These are phyloP conservation scores for Tolypocladium album DNA, from an alignment of 2,329 filamentous ascomycete species.

Conservation along the genomic window DNA sequence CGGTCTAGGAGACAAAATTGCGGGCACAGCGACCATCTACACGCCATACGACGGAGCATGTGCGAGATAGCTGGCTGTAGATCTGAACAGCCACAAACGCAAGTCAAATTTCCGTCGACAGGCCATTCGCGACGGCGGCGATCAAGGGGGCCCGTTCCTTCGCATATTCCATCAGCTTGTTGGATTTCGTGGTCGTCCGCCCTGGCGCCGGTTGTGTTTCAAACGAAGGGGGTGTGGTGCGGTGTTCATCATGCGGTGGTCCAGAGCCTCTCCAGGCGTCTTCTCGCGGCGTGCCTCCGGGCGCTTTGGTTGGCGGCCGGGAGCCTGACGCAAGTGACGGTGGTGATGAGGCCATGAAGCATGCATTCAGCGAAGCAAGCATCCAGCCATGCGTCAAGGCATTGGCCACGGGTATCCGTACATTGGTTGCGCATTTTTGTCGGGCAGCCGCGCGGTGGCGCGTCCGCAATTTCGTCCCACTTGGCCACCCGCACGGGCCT, in stretches of 20 bases:
- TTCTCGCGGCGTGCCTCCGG: neutral
- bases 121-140: neutral
- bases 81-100: neutral
- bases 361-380: neutral
- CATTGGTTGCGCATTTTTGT: neutral
- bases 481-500: slow-evolving; percentile 12
- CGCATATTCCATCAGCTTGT: neutral
- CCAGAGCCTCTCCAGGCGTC: neutral
- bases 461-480: slow-evolving; percentile 14
- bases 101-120: neutral
- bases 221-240: neutral
- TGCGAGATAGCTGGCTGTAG: neutral
- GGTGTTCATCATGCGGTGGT: neutral
- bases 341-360: neutral
- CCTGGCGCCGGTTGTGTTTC: neutral
- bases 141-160: neutral
- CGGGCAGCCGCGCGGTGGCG: slow-evolving; percentile 4
- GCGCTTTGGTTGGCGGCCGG: neutral
- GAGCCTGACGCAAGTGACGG: neutral
- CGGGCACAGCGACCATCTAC: neutral
- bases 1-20: neutral
- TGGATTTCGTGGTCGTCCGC: neutral
- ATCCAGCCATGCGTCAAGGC: too few species aligned
- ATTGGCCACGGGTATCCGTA: too few species aligned
- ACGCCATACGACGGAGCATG: neutral